Evolutionary conservation across 2,329 filamentous ascomycete species (phyloP).

Genomic region (Alternaria triticimaculans): DNA sequence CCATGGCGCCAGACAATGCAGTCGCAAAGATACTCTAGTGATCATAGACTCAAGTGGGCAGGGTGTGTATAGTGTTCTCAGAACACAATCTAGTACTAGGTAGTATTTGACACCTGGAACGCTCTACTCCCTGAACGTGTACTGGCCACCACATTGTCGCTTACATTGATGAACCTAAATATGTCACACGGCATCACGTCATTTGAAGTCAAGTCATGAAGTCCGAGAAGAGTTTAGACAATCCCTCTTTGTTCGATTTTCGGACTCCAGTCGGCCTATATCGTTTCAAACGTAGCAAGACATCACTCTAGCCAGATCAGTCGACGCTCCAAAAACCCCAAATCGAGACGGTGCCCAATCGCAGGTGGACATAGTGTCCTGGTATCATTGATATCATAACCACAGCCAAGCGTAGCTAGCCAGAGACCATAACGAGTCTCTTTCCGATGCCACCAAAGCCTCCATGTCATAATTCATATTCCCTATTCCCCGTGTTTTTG

Average conservation of each 20-base stretch:
- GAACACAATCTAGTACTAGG: not conserved
- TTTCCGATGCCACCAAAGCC: not conserved
- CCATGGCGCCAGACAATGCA: not conserved
- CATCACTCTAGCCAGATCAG: not conserved
- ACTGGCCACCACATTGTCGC: not conserved
- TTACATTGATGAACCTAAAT: not conserved
- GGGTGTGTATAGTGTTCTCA: not conserved
- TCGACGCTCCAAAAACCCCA: not conserved
- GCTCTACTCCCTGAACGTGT: not conserved
- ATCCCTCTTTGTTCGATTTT: not conserved
- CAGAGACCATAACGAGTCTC: not conserved
- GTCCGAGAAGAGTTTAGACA: not conserved
- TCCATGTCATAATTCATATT: conserved; percentile 13
- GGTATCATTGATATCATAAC: conserved; percentile 21
- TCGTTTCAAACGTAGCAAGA: not conserved
- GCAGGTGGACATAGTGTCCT: conserved; percentile 19
- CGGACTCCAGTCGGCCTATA: not conserved
- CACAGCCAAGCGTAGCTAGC: conserved; percentile 10
- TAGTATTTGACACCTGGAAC: not conserved
- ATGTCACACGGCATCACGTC: not conserved
- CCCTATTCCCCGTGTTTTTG: not conserved
- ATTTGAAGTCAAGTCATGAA: not conserved
- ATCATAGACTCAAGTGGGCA: not conserved
- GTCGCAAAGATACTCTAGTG: not conserved
- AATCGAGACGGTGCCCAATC: conserved; percentile 1